Base-by-base conservation (phyloP, 768 basidiomycete species). In the Tephrocybe sp. region DNA sequence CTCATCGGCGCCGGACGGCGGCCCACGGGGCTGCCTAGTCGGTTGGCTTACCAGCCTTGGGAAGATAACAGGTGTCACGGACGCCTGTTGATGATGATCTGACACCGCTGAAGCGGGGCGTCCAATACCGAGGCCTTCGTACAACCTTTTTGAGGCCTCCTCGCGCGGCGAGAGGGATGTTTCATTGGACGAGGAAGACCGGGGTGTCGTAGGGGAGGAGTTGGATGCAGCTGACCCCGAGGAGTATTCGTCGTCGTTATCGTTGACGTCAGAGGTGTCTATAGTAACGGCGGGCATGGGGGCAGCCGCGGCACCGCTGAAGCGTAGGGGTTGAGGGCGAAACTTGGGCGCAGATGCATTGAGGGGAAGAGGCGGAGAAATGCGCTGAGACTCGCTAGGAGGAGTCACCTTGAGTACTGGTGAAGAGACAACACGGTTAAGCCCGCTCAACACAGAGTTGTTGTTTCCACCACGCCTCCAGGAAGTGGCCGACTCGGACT, bases 81-180 rank as follows among this genome's bases (percentile, higher is more conserved):
- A 65, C 46, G 72, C 72, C 25, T 72, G 69, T 24, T 72, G 69
- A 47, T 66, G 65, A 48, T 70, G 63, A 24, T 75, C 73, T 37
- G 70, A 62, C 42, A 68, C 66, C 22, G 72, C 63, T 22, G 84
- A 77, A 25, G 70, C 72, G 22, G 87, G 80, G 50, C 89, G 80
- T 31, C 89, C 88, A 47, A 92, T 82, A n/a, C 91, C 88, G 32
- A 94, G 78, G 31, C 91, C 91, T 70, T 92, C 91, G 64, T 90
- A 92, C 51, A 91, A 69, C 71, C 88, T 90, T 81, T 90, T 92
- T 32, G 85, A 67, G 9, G 84, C 90, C 70, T 91, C 89, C 69
- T 92, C 90, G 72, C 90, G 86, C 64, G 87, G 86, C 69, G 88
- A 89, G 59, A 92, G 82, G 47, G 84, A 80, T 54, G 68, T 69